Base-by-base conservation (phyloP, 495 filamentous ascomycete species). In the Rusavskia elegans region DNA sequence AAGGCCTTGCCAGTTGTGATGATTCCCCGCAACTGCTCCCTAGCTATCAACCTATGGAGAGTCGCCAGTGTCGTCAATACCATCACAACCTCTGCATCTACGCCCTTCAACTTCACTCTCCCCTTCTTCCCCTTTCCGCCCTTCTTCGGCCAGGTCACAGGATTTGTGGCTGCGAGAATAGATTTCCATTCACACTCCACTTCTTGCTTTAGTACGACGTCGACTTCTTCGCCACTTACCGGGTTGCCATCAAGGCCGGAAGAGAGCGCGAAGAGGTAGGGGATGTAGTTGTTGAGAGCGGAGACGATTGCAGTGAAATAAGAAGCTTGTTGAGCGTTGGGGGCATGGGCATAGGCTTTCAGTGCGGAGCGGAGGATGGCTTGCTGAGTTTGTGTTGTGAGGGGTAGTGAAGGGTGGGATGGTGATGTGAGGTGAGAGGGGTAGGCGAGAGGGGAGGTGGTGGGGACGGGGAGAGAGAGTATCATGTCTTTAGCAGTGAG, bases 81-180 rank as follows among this genome's bases (percentile, higher is more conserved):
- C 61, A 92, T 95, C 57, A 75, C 79, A 52, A 95, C 66, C 61
- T 98, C 92, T 63, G 84, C 84, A 60, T 90, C 82, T 35, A 97
- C 69, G 5, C 86, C 86, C 38, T 71, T 70, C n/a, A 88, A 70
- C 36, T 78, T 80, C 13, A 82, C 59, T 27, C 88, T 77, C 17
- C 79, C 65, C 9, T 69, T 69, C 53, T 81, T 77, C 39, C 75
- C 75, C 9, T 77, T 30, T 6, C 66, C 61, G 95, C 92, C 63
- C 84, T 84, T 60, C 17, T 78, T 64, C 7, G 69, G 69, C 52
- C 81, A 77, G 38, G 75, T 74, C 9, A 77, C 80, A 3, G 77
- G 76, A 16, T 79, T 59, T 0, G 71, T 66, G n/a, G 68, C 67
- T 32, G 84, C 74, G 25, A 98, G 66, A 0, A 83, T 87, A 4